Percentiles rank a stretch among this genome's conserved stretches.
Conservation (phyloP, 108 stramenopile genomes). For the Nitzschia putrida region DNA sequence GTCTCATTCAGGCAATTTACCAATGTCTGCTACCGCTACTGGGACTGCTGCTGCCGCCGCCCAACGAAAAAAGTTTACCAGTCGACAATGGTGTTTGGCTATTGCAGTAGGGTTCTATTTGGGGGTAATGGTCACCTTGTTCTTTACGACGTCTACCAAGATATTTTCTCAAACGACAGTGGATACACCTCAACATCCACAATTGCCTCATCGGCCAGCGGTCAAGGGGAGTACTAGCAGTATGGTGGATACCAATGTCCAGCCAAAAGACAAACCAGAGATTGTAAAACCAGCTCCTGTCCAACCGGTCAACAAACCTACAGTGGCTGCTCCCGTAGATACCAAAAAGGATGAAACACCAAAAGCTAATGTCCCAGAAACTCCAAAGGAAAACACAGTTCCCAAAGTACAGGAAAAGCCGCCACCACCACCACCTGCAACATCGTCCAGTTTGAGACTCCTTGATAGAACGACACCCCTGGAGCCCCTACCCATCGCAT, state of each 20-base stretch:
- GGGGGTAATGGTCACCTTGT: slow-evolving; percentile 7
- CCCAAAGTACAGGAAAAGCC: background rate
- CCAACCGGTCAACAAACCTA: background rate
- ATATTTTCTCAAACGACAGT: background rate
- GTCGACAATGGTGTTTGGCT: background rate
- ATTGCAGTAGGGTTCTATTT: background rate
- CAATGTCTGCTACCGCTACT: too few species aligned
- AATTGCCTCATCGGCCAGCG: background rate
- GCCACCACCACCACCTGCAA: background rate
- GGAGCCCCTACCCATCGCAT: background rate
- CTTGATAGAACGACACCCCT: background rate
- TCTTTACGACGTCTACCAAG: background rate
- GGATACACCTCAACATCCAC: background rate
- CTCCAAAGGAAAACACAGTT: background rate
- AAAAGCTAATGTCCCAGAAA: background rate
- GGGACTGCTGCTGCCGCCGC: too few species aligned
- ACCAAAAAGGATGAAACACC: background rate
- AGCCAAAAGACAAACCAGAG: background rate
- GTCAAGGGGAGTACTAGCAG: background rate
- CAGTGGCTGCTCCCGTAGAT: background rate
- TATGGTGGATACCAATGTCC: too few species aligned
- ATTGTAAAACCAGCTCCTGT: background rate
- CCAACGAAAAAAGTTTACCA: too few species aligned
- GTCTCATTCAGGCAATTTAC: too few species aligned
- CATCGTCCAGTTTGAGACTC: background rate